Conservation (phyloP, 2,329 filamentous ascomycete genomes). For the Penicillium sp. region DNA sequence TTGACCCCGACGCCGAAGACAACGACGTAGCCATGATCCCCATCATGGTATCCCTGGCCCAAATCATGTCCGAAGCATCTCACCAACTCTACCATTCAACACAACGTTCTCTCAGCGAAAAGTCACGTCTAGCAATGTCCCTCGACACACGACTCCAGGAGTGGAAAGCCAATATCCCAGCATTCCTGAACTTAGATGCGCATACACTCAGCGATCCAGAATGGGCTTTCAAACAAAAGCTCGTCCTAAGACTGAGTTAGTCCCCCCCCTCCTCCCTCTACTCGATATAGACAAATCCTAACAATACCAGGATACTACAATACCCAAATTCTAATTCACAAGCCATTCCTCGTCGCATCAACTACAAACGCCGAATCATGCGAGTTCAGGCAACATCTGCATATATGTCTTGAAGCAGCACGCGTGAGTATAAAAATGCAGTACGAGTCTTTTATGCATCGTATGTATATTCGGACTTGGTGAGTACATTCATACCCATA, state of each 20-base stretch:
- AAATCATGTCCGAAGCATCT: constrained; percentile 30
- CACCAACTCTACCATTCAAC: constrained; percentile 27
- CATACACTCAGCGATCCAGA: constrained; percentile 29
- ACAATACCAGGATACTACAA: constrained; percentile 27
- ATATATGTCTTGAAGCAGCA: constrained; percentile 29
- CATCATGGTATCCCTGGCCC: constrained; percentile 26
- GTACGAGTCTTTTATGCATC: constrained; percentile 31
- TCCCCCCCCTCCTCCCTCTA: neutral
- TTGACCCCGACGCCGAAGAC: constrained; percentile 22
- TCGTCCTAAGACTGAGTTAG: constrained; percentile 28
- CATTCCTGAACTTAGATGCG: constrained; percentile 21
- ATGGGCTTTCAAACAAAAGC: constrained; percentile 33
- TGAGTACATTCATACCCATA: neutral
- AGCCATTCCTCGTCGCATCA: constrained; percentile 28
- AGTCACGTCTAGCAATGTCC: constrained; percentile 21
- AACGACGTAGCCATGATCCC: constrained; percentile 27
- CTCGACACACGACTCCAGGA: constrained; percentile 19
- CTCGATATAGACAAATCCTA: neutral
- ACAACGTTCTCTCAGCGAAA: constrained; percentile 19
- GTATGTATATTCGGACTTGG: constrained; percentile 34
- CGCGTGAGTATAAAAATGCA: constrained; percentile 29
- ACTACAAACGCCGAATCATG: constrained; percentile 7
- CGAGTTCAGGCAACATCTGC: constrained; percentile 15
- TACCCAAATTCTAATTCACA: constrained; percentile 31
- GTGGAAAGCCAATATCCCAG: constrained; percentile 24